Base-by-base conservation (phyloP, 192 early-diverging fungal species). In the Coemansia sp. region DNA sequence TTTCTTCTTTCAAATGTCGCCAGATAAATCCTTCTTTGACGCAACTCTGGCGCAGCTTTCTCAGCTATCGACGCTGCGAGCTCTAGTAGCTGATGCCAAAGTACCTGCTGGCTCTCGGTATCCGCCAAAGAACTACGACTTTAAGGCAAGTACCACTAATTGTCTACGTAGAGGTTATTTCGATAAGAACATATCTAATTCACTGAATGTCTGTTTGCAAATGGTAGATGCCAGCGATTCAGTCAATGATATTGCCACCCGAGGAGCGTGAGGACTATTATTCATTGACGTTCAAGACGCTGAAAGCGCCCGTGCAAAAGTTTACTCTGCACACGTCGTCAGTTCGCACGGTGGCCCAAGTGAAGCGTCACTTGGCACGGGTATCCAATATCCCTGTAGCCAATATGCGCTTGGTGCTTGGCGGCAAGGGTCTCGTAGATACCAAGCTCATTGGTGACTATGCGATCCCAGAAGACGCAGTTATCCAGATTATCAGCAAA, bases 391-490 rank as follows among this genome's bases (percentile, higher is more conserved):
- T 82, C 22, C 71, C 80, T 0, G 71, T 73, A 1, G 29, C 5
- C 24, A 66, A 41, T 1, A 82, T 82, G 80, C 68, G 80, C 0
- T 39, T 82, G 55, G 80, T 76, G 13, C 40, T 82, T 16, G 61
- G 38, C 24, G 80, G 80, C 13, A 82, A 82, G 63, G 80, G 80
- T 0, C 62, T 82, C 65, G 80, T 82, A 29, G 80, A 82, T 49
- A 16, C 65, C 0, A 82, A 82, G 57, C 75, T 82, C 16, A 82
- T 82, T 33, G 80, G 80, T 29, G 80, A 82, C 63, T 82, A 82
- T 55, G 40, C 65, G 27, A 70, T 82, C 24, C 71, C 58, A 2
- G 40, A 67, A n/a, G 60, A 68, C 60, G 69, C 74, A 0, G 80
- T 82, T 16, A 77, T 82, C 40, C 80, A 82, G 69, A 82, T 82